phyloP scores from a whole-genome alignment of 208 protist species.

The Balamuthia mandrillaris region DNA sequence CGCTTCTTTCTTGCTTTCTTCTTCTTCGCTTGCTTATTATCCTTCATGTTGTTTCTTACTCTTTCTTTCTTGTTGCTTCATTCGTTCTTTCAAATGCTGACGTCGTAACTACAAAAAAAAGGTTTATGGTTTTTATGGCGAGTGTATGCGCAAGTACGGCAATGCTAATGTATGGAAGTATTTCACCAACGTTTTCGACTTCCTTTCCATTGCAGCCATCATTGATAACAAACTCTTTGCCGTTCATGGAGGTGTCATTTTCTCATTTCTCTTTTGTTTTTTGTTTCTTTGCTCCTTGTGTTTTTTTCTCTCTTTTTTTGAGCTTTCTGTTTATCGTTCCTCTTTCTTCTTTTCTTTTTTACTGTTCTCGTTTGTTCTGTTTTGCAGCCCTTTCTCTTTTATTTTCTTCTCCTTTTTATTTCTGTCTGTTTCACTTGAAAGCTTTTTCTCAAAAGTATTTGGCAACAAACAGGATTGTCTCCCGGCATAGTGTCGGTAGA shows the following conservation, averaged over 20 bases:
- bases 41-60: conserved; percentile 67
- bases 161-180: conserved; percentile 90
- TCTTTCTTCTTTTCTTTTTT: conserved; percentile 77
- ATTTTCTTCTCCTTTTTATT: not conserved
- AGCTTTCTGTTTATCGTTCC: not conserved
- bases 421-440: not conserved
- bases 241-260: conserved; percentile 63
- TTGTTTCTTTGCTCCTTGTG: not conserved
- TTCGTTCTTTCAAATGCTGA: conserved; percentile 90
- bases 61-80: conserved; percentile 80
- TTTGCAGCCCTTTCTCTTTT: not conserved
- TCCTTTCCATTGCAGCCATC: conserved; percentile 89
- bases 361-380: not conserved
- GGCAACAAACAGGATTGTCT: not conserved
- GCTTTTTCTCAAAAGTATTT: not conserved
- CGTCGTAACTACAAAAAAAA: conserved; percentile 96
- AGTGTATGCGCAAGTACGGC: conserved; percentile 96
- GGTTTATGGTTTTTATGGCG: conserved; percentile 98
- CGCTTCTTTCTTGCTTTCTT: not conserved
- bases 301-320: not conserved
- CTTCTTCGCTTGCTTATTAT: not conserved
- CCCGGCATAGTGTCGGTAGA: conserved; percentile 71
- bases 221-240: conserved; percentile 94
- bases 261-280: conserved; percentile 46
- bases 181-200: conserved; percentile 96